phyloP scores from a whole-genome alignment of 257 asterid species.

The Solanum verrucosum region DNA sequence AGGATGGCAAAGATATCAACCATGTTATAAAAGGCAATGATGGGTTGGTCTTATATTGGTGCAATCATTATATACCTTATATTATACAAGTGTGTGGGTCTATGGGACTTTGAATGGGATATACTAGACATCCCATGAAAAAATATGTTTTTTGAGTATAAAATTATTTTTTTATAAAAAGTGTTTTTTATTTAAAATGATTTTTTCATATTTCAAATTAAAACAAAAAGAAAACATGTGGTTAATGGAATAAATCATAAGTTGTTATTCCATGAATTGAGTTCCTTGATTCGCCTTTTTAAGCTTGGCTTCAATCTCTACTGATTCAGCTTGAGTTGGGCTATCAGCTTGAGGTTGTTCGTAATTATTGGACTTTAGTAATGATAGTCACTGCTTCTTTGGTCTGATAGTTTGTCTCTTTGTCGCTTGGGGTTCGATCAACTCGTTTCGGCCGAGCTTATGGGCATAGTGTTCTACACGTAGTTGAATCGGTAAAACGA shows the following conservation, averaged over 20 bases:
- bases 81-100: background rate
- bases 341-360: background rate
- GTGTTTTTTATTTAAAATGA: background rate
- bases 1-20: background rate
- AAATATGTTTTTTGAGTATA: too few species aligned
- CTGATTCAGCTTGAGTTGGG: background rate
- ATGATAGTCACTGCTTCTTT: background rate
- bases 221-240: background rate
- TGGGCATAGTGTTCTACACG: fast-evolving
- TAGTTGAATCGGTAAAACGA: too few species aligned
- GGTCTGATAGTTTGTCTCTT: too few species aligned
- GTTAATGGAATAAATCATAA: too few species aligned
- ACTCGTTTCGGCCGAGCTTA: fast-evolving
- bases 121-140: background rate
- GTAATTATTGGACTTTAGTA: background rate
- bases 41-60: conserved; percentile 34
- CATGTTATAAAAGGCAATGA: conserved; percentile 41
- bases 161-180: too few species aligned
- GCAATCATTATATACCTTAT: conserved; percentile 23
- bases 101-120: background rate
- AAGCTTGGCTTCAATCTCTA: background rate
- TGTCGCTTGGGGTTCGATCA: fast-evolving
- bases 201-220: too few species aligned
- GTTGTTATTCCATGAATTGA: background rate
- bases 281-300: too few species aligned